These are phyloP conservation scores for Eremomyces bilateralis DNA, from an alignment of 495 filamentous ascomycete genomes.

Conservation along the genomic window DNA sequence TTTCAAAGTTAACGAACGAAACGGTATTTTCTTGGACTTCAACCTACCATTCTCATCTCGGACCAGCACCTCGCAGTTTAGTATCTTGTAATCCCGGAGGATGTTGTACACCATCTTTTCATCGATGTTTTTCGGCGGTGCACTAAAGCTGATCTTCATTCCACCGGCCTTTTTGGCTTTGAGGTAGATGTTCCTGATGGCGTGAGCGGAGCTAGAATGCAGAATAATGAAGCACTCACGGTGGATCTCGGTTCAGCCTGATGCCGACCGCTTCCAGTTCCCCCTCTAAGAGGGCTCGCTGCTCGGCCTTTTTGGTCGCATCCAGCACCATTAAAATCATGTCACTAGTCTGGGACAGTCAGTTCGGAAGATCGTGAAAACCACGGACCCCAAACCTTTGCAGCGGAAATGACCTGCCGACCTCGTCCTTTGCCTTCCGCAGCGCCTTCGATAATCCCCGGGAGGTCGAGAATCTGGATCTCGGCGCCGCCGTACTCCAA, in stretches of 20 bases:
- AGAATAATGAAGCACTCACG: constrained; percentile 30
- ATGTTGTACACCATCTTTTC: constrained; percentile 98
- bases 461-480: constrained; percentile 94
- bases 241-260: constrained; percentile 74
- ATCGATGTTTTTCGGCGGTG: constrained; percentile 71
- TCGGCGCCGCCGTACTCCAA: constrained; percentile 96
- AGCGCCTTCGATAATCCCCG: constrained; percentile 96
- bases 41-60: constrained; percentile 65
- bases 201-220: constrained; percentile 1
- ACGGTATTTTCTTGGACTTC: not conserved
- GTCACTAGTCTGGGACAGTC: constrained; percentile 55
- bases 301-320: constrained; percentile 91
- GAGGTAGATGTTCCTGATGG: constrained; percentile 79
- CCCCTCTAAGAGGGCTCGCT: constrained; percentile 69
- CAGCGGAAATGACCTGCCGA: constrained; percentile 93
- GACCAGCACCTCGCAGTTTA: constrained; percentile 91
- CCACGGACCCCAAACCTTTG: constrained; percentile 30
- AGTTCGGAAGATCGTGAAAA: not conserved
- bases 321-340: constrained; percentile 93
- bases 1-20: not conserved
- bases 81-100: constrained; percentile 91
- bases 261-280: constrained; percentile 97
- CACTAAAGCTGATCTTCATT: constrained; percentile 93
- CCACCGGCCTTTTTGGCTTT: constrained; percentile 93
- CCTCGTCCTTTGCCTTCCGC: constrained; percentile 92